A percentile compares a stretch with the other conserved stretches of the same genome.
Conservation (phyloP, 2,329 filamentous ascomycete species). For the Epichloe festucae region DNA sequence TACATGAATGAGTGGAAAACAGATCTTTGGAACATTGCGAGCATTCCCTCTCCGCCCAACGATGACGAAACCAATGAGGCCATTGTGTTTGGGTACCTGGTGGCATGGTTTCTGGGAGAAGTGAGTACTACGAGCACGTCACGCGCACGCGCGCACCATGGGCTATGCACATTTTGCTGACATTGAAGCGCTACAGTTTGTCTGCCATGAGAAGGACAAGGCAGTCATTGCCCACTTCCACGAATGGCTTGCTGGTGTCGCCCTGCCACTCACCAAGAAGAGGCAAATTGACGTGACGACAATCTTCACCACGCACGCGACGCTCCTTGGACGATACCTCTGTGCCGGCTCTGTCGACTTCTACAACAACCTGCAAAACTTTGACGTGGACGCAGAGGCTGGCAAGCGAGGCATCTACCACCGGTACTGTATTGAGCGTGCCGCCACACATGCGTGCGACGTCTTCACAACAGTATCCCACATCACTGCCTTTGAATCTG, state of each 20-base stretch:
- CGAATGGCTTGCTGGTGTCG: conserved; percentile 94
- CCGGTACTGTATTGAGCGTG: conserved; percentile 93
- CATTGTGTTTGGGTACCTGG: conserved; percentile 92
- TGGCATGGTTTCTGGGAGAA: conserved; percentile 97
- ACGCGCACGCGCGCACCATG: too few relatives aligned
- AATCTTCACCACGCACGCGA: conserved; percentile 97
- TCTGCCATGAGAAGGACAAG: conserved; percentile 79
- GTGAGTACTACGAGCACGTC: conserved; percentile 34
- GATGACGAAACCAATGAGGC: conserved; percentile 96
- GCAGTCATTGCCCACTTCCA: conserved; percentile 98
- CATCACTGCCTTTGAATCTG: conserved; percentile 95
- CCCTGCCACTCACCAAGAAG: conserved; percentile 82
- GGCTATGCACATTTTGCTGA: background rate
- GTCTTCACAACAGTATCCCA: conserved; percentile 98
- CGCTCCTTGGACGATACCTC: conserved; percentile 85
- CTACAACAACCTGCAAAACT: conserved; percentile 96
- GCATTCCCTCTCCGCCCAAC: conserved; percentile 82
- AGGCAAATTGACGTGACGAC: conserved; percentile 92
- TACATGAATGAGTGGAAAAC: conserved; percentile 95
- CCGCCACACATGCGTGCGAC: conserved; percentile 80
- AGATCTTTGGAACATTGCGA: conserved; percentile 84
- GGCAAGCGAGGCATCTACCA: conserved; percentile 98
- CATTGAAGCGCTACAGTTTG: conserved; percentile 47
- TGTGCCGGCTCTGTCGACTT: conserved; percentile 97
- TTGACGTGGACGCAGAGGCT: conserved; percentile 91